Conservation (phyloP, 1,284 basidiomycete species). For the Volvariella volvacea region DNA sequence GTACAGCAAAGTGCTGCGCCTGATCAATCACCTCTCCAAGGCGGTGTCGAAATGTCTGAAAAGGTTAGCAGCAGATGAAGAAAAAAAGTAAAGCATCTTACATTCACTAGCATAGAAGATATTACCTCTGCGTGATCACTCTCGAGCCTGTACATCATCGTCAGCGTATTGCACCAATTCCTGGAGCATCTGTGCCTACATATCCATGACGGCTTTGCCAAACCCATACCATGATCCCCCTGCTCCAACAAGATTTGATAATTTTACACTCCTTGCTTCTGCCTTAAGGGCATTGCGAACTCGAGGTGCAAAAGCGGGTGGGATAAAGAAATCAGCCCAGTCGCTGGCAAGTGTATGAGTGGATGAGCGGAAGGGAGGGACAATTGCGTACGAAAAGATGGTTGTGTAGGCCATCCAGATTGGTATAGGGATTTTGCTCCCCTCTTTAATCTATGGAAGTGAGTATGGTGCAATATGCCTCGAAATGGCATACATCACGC, state of each 20-base stretch:
- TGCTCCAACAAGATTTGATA: constrained; percentile 77
- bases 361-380: constrained; percentile 3
- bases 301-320: constrained; percentile 64
- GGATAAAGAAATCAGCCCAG: constrained; percentile 82
- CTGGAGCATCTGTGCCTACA: constrained; percentile 42
- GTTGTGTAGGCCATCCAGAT: constrained; percentile 85
- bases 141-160: constrained; percentile 44
- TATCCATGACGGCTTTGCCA: constrained; percentile 73
- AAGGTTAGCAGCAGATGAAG: constrained; percentile 6
- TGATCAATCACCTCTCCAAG: constrained; percentile 82
- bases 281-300: constrained; percentile 83
- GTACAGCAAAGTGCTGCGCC: constrained; percentile 81
- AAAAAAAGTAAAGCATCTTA: constrained; percentile 20
- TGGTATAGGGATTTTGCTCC: constrained; percentile 73
- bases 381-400: constrained; percentile 59
- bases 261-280: constrained; percentile 72
- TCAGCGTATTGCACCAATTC: constrained; percentile 5
- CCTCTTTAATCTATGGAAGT: constrained; percentile 55
- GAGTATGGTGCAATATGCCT: constrained; percentile 7
- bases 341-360: constrained; percentile 40
- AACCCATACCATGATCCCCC: constrained; percentile 88
- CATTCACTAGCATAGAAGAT: constrained; percentile 64
- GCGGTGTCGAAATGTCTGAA: constrained; percentile 73
- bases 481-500: constrained; percentile 53
- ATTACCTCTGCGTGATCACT: constrained; percentile 66